Conservation (phyloP, 1,284 basidiomycete genomes). For the Cystobasidium sp. region DNA sequence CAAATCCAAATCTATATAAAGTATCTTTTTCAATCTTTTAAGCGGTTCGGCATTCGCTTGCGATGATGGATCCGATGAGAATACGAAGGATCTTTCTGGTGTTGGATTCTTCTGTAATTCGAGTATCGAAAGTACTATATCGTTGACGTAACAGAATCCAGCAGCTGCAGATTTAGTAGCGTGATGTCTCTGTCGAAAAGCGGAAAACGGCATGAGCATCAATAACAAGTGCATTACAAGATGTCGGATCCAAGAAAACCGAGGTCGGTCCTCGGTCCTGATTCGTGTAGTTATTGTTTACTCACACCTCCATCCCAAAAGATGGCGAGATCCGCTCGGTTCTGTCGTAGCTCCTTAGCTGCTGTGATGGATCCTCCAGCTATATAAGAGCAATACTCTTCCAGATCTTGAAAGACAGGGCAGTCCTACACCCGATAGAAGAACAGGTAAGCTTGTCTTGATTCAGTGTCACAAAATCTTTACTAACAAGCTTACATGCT, state of each 20-base stretch:
- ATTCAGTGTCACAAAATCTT: background rate
- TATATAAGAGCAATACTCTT: conserved; percentile 70
- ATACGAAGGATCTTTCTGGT: background rate
- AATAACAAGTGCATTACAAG: too few species aligned
- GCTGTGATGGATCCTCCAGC: conserved; percentile 78
- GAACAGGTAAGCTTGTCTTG: background rate
- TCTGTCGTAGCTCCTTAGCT: conserved; percentile 65
- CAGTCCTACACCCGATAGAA: conserved; percentile 67
- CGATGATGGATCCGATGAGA: background rate
- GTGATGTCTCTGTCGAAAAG: conserved; percentile 66
- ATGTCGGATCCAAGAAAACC: too few species aligned
- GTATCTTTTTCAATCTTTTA: conserved; percentile 28
- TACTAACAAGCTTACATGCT: conserved; percentile 19
- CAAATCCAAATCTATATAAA: conserved; percentile 85
- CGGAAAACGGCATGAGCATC: background rate
- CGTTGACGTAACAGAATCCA: conserved; percentile 93
- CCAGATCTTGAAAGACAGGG: conserved; percentile 72
- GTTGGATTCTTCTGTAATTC: conserved; percentile 48
- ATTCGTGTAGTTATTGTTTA: background rate
- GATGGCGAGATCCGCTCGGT: conserved; percentile 68
- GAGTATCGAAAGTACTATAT: conserved; percentile 76
- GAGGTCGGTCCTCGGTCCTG: too few species aligned
- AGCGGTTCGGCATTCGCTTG: background rate
- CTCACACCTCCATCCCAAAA: conserved; percentile 77
- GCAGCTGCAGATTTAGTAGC: conserved; percentile 73